These are phyloP conservation scores for Dictyophora rubrovolvata DNA, from an alignment of 768 basidiomycete genomes.

Conservation along the genomic window DNA sequence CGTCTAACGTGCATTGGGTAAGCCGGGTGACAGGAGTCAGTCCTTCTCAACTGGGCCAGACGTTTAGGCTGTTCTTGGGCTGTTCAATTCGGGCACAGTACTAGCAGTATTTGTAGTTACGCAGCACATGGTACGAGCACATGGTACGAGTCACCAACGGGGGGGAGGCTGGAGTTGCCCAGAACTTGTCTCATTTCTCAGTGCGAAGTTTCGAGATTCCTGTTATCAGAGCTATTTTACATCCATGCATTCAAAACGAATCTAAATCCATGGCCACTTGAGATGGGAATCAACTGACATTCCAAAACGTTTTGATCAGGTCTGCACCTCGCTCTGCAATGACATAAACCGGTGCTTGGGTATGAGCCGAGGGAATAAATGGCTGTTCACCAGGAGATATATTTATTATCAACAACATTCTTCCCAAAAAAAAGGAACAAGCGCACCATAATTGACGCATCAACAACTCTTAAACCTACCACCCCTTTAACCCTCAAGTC, in stretches of 20 bases:
- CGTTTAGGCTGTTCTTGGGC: no score
- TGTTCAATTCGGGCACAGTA: no score
- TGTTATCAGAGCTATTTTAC: no score
- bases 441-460: slow-evolving; percentile 29
- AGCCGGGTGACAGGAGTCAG: no score
- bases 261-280: slow-evolving; percentile 2
- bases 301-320: slow-evolving; percentile 7
- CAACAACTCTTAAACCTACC: slow-evolving; percentile 30
- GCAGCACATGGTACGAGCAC: no score
- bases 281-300: slow-evolving; percentile 7
- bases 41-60: no score
- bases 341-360: slow-evolving; percentile 9
- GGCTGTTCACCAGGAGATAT: slow-evolving; percentile 4
- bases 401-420: not conserved
- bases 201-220: no score
- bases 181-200: no score
- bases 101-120: no score
- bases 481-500: slow-evolving; percentile 28
- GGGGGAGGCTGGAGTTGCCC: no score
- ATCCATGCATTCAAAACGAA: not conserved
- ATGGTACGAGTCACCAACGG: no score
- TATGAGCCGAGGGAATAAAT: slow-evolving; percentile 9
- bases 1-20: no score
- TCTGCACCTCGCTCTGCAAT: slow-evolving; percentile 13
- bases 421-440: not conserved